A percentile compares a stretch with the other conserved stretches of the same genome.
These are phyloP conservation scores for Mrakiaceae sp. DNA, from an alignment of 1,284 basidiomycete species.

Conservation along the genomic window DNA sequence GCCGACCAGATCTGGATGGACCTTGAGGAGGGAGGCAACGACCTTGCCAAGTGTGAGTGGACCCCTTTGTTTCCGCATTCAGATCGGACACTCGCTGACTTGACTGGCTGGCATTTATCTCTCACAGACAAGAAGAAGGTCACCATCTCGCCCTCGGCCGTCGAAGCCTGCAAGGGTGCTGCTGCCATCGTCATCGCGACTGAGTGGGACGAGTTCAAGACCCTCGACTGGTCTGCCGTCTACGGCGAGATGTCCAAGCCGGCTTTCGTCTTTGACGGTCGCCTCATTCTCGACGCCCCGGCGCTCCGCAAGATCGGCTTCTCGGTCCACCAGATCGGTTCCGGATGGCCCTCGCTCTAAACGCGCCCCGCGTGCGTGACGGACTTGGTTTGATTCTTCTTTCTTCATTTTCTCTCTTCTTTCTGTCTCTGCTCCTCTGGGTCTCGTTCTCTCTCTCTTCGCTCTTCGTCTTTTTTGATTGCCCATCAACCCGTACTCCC, in stretches of 20 bases:
- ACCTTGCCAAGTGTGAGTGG: constrained; percentile 8
- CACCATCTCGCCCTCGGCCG: constrained; percentile 58
- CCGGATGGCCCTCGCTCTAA: constrained; percentile 8
- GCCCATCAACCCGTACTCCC: too few species aligned
- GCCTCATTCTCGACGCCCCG: constrained; percentile 64
- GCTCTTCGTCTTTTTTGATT: too few species aligned
- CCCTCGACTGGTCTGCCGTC: constrained; percentile 77
- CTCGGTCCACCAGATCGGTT: constrained; percentile 44
- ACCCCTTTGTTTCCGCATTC: not conserved
- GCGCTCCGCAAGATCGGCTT: constrained; percentile 71
- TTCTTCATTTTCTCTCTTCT: not conserved
- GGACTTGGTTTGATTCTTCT: not conserved
- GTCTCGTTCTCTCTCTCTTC: not conserved
- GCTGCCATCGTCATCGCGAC: constrained; percentile 32
- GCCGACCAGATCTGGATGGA: constrained; percentile 43
- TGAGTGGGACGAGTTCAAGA: constrained; percentile 56
- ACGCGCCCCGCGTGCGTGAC: not conserved
- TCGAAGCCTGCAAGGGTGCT: constrained; percentile 77
- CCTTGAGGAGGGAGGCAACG: constrained; percentile 30
- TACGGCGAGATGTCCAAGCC: constrained; percentile 91
- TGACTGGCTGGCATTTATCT: not conserved
- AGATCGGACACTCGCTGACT: not conserved
- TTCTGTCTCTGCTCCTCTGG: not conserved
- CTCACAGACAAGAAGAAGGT: constrained; percentile 58
- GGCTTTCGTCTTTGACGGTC: constrained; percentile 85